Base-by-base conservation (phyloP, 306 rosid genomes). In the Argentina anserina region DNA sequence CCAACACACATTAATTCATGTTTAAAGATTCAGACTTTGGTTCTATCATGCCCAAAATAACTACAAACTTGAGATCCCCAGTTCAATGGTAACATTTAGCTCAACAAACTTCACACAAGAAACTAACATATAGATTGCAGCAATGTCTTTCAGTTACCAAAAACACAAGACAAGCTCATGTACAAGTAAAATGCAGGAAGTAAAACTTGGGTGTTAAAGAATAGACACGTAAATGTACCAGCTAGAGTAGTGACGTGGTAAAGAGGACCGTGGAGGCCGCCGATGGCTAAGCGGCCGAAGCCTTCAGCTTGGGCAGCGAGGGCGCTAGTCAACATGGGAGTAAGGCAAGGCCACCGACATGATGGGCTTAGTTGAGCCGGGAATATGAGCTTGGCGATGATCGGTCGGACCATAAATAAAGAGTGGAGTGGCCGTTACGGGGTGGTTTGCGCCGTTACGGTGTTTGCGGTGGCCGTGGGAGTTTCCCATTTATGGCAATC, bases 301-400 rank as follows among this genome's bases (percentile, higher is more conserved):
- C 99, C 99, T 76, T 94, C 89, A 5, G 99, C 99, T 40, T 87
- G 91, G 40, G 70, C 81, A 26, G 99, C 91, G 45, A 94, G 89
- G 70, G 90, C 83, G 5, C 96, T 96, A 65, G 78, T 94, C 97
- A 70, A 86, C 89, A 39, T 68, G 88, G 47, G 85, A 43, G 56
- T 94, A 94, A 59, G 97, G 99, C 42, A 90, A 81, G 73, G 86
- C 40, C 5, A 63, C 11, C 0, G 25, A 49, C 86, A 75, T 58
- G 40, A 2, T 42, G 58, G 31, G 14, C 1, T 53, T 43, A 40
- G 81, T 34, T 26, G 86, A 77, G 85, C 64, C 58, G 37, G 84
- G 71, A 66, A 11, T 49, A 39, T 76, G 81, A 21, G 69, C 53
- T 2, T 62, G 41, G 2, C 70, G 81, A 45, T 65, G 81, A 45